Conservation (phyloP, 345 rosid species). For the Clausena lansium region DNA sequence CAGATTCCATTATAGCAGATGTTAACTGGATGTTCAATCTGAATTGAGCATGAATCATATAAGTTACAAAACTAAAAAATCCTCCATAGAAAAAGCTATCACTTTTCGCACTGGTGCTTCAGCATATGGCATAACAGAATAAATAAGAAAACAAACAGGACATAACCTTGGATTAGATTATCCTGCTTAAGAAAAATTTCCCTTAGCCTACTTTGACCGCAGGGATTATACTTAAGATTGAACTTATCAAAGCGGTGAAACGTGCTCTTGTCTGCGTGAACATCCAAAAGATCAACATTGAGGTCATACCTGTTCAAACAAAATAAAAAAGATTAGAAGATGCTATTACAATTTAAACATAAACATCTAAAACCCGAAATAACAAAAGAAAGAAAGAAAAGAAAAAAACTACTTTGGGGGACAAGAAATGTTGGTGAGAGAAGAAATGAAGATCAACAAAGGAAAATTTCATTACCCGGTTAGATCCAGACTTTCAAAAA, state of each 20-base stretch:
- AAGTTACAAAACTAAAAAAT: neutral
- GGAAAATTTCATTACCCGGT: constrained; percentile 58
- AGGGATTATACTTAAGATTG: constrained; percentile 98
- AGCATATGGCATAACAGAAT: neutral
- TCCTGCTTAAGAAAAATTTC: constrained; percentile 99
- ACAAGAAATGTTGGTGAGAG: too few relatives aligned
- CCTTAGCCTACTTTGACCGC: constrained; percentile 99
- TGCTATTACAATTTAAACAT: neutral
- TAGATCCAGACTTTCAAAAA: constrained; percentile 92
- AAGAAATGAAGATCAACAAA: neutral
- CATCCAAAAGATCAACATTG: constrained; percentile 97
- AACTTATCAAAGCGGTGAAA: constrained; percentile 99
- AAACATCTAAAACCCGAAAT: neutral
- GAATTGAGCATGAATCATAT: neutral
- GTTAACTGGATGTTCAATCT: neutral
- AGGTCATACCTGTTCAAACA: constrained; percentile 69
- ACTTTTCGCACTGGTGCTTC: neutral
- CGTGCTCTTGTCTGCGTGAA: constrained; percentile 99
- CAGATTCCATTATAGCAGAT: neutral
- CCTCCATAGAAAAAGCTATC: neutral
- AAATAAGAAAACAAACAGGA: constrained; percentile 6
- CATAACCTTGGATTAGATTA: constrained; percentile 95
- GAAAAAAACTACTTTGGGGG: neutral
- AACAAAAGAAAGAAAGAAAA: neutral
- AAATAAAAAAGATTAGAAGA: constrained; percentile 2